A percentile compares a stretch with the other conserved stretches of the same genome.
Evolutionary conservation across 306 rosid species (phyloP).

Genomic region (Glycine tomentella): DNA sequence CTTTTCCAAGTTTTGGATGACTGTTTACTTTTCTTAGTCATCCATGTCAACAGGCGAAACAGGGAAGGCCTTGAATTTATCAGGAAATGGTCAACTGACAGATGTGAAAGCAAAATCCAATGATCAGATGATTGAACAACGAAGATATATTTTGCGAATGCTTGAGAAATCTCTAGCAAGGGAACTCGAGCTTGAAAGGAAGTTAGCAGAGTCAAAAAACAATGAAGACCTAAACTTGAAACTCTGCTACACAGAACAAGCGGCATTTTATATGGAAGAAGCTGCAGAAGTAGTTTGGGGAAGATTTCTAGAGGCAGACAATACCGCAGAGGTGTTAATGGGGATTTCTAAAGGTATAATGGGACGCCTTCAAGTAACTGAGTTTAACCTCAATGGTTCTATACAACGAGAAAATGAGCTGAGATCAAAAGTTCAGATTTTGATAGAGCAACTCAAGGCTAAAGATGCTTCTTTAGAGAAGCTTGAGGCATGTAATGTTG

Average conservation of each 20-base stretch:
- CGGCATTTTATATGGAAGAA: slow-evolving; percentile 79
- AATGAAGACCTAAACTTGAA: slow-evolving; percentile 77
- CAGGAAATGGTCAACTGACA: slow-evolving; percentile 53
- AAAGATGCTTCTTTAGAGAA: slow-evolving; percentile 64
- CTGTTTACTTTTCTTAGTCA: slow-evolving; percentile 48
- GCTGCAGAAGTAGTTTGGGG: slow-evolving; percentile 95
- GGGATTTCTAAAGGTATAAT: slow-evolving; percentile 81
- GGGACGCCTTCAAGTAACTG: slow-evolving; percentile 74
- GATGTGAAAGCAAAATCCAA: slow-evolving; percentile 60
- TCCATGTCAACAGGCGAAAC: slow-evolving; percentile 64
- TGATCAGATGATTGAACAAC: slow-evolving; percentile 68
- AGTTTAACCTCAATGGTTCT: slow-evolving; percentile 65
- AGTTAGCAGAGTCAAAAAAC: slow-evolving; percentile 74
- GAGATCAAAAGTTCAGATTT: slow-evolving; percentile 56
- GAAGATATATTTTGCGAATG: slow-evolving; percentile 79
- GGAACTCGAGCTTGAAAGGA: slow-evolving; percentile 91
- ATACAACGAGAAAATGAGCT: slow-evolving; percentile 72
- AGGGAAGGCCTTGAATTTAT: slow-evolving; percentile 54
- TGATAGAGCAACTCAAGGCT: slow-evolving; percentile 59
- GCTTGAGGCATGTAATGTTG: slow-evolving; percentile 53
- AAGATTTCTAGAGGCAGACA: slow-evolving; percentile 97
- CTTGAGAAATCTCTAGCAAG: slow-evolving; percentile 88
- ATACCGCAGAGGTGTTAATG: slow-evolving; percentile 75
- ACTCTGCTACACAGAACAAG: slow-evolving; percentile 83
- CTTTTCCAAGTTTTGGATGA: slow-evolving; percentile 21